Evolutionary conservation across 805 yeast genomes (phyloP).

Genomic region (Starmerella asiatica): DNA sequence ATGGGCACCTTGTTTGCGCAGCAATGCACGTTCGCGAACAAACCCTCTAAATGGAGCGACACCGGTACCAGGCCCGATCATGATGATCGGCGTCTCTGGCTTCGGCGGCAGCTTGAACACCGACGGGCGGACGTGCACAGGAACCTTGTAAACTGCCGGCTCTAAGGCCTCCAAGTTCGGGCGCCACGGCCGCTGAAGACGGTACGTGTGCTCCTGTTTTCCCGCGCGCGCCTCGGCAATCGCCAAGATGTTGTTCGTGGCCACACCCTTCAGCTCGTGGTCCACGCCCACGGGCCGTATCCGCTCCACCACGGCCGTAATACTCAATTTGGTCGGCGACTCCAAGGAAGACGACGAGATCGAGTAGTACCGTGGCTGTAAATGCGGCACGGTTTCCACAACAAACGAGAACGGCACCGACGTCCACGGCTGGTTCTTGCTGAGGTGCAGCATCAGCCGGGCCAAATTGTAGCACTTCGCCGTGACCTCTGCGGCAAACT

Average conservation of each 20-base stretch:
- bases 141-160: slow-evolving; percentile 38
- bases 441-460: slow-evolving; percentile 51
- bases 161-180: slow-evolving; percentile 30
- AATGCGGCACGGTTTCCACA: slow-evolving; percentile 62
- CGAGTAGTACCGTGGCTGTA: slow-evolving; percentile 92
- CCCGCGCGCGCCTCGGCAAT: slow-evolving; percentile 50
- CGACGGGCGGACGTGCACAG: slow-evolving; percentile 88
- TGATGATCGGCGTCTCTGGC: slow-evolving; percentile 67
- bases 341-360: slow-evolving; percentile 78
- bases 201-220: slow-evolving; percentile 38
- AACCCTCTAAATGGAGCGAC: slow-evolving; percentile 97
- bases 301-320: slow-evolving; percentile 88
- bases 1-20: slow-evolving; percentile 35
- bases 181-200: slow-evolving; percentile 72
- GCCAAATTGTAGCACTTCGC: slow-evolving; percentile 55
- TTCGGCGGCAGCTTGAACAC: slow-evolving; percentile 86
- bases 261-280: slow-evolving; percentile 62
- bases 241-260: slow-evolving; percentile 74
- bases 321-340: slow-evolving; percentile 61
- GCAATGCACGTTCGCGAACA: slow-evolving; percentile 67
- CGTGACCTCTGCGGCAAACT: slow-evolving; percentile 54
- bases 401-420: slow-evolving; percentile 72
- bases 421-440: slow-evolving; percentile 57
- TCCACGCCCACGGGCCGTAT: slow-evolving; percentile 24
- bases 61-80: slow-evolving; percentile 98